These are phyloP conservation scores for Entamoeba histolytica DNA, from an alignment of 208 protist species.

Conservation along the genomic window DNA sequence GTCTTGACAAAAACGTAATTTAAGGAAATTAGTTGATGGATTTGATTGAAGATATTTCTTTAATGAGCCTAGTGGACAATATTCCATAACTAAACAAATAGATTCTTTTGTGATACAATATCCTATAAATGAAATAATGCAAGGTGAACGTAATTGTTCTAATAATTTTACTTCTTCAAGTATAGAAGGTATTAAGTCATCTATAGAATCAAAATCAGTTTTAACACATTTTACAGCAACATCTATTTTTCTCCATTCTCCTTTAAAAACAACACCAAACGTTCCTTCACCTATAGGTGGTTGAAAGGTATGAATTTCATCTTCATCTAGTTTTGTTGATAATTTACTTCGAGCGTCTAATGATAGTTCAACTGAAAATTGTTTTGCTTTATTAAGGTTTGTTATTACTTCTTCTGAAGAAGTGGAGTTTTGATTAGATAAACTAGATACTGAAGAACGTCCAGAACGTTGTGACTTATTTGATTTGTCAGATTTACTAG, in stretches of 20 bases:
- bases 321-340: neutral
- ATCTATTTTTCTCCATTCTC: neutral
- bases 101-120: neutral
- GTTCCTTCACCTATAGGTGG: neutral
- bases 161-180: neutral
- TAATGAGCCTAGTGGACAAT: neutral
- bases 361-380: neutral
- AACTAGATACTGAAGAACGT: neutral
- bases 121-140: neutral
- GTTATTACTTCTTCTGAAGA: neutral
- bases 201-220: neutral
- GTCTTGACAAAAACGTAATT: neutral
- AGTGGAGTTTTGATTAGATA: neutral
- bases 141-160: neutral
- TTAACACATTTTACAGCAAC: neutral
- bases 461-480: neutral
- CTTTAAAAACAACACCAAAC: neutral
- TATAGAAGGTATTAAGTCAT: neutral
- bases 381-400: neutral
- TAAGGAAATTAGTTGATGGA: neutral
- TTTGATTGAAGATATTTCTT: neutral
- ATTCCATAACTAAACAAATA: neutral
- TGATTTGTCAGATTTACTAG: neutral
- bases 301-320: neutral
- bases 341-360: neutral